A percentile compares a stretch with the other conserved stretches of the same genome.
phyloP scores from a whole-genome alignment of 2,329 filamentous ascomycete genomes.

The Neobulgaria alba region DNA sequence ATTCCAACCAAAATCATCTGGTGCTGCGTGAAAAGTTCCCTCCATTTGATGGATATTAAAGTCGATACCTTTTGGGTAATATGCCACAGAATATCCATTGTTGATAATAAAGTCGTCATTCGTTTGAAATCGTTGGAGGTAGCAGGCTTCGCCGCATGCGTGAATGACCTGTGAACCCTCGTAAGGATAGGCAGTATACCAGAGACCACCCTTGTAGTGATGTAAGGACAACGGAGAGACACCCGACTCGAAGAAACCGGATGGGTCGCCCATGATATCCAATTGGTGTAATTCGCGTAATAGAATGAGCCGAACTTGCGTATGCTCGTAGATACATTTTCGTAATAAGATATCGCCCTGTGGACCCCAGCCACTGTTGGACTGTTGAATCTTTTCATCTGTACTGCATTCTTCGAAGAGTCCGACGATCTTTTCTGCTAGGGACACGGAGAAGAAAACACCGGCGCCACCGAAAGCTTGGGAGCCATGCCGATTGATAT shows the following conservation, averaged over 20 bases:
- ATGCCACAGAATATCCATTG: conserved; percentile 25
- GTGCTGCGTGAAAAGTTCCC: conserved; percentile 21
- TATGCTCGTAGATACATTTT: conserved; percentile 28
- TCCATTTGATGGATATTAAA: conserved; percentile 27
- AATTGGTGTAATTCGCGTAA: conserved; percentile 26
- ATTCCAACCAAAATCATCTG: conserved; percentile 27
- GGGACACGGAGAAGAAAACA: conserved; percentile 30
- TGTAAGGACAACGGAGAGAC: conserved; percentile 23
- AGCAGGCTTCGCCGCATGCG: conserved; percentile 27
- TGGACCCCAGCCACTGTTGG: conserved; percentile 50
- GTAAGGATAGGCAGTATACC: conserved; percentile 34
- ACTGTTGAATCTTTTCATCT: conserved; percentile 42
- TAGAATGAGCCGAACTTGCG: conserved; percentile 24
- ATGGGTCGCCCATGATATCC: conserved; percentile 25
- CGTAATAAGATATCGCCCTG: conserved; percentile 27
- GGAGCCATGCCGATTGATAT: conserved; percentile 26
- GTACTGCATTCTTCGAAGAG: conserved; percentile 39
- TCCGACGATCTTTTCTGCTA: conserved; percentile 38
- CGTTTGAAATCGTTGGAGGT: conserved; percentile 25
- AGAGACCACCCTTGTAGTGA: conserved; percentile 39
- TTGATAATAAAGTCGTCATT: conserved; percentile 25
- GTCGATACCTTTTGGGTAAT: conserved; percentile 25
- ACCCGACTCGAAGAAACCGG: conserved; percentile 27
- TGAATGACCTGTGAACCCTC: conserved; percentile 23
- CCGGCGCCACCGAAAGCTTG: conserved; percentile 28